A percentile compares a stretch with the other conserved stretches of the same genome.
Conservation (phyloP, 2,329 filamentous ascomycete genomes). For the Pezicula carpinea region DNA sequence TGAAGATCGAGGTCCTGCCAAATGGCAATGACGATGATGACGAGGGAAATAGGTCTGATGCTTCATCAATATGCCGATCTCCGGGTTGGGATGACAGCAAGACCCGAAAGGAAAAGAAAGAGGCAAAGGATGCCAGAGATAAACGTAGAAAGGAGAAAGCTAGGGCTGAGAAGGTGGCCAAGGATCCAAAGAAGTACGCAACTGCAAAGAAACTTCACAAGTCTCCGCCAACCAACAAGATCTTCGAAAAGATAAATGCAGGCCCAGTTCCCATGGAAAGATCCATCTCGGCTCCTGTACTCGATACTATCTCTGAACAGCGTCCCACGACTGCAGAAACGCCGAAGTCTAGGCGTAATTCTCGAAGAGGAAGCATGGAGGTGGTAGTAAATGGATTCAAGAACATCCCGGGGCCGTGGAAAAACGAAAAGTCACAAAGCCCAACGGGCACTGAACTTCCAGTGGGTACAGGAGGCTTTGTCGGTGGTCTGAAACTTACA, state of each 20-base stretch:
- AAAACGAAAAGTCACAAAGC: neutral
- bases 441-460: conserved; percentile 5
- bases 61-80: conserved; percentile 50
- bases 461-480: conserved; percentile 17
- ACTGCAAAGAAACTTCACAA: conserved; percentile 30
- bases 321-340: conserved; percentile 1
- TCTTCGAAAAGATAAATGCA: conserved; percentile 9
- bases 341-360: conserved; percentile 5
- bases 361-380: conserved; percentile 19
- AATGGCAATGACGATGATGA: conserved; percentile 8
- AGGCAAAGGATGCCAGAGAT: conserved; percentile 35
- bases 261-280: conserved; percentile 7
- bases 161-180: conserved; percentile 29
- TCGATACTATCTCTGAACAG: neutral
- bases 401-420: conserved; percentile 12
- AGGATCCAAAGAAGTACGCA: conserved; percentile 35
- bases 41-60: conserved; percentile 12
- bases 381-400: conserved; percentile 16
- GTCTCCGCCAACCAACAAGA: conserved; percentile 19
- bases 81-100: conserved; percentile 58
- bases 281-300: conserved; percentile 10
- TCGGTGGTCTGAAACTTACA: conserved; percentile 27
- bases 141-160: conserved; percentile 38
- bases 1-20: conserved; percentile 1
- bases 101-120: conserved; percentile 40